phyloP scores from a whole-genome alignment of 768 basidiomycete species.

The Hygrophoropsis aurantiaca region DNA sequence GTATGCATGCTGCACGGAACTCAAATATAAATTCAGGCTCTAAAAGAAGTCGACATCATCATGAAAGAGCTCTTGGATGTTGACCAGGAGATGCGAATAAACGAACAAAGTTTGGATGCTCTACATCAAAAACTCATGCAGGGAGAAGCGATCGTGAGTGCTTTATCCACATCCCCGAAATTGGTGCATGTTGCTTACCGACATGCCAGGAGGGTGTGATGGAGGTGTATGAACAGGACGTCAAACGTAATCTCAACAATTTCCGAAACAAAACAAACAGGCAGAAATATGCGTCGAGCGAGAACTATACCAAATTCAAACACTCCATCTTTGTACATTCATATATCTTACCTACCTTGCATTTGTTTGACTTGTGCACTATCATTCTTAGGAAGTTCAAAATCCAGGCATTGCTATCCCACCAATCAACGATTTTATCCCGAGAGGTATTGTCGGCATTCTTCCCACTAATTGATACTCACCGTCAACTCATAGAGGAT shows the following conservation, averaged over 20 bases:
- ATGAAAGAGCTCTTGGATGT: conserved; percentile 74
- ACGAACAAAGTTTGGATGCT: conserved; percentile 52
- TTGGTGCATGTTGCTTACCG: conserved; percentile 3
- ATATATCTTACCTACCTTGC: not conserved
- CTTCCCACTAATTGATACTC: not conserved
- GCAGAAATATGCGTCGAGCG: conserved; percentile 72
- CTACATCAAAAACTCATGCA: conserved; percentile 56
- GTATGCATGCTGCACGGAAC: not conserved
- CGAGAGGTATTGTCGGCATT: conserved; percentile 62
- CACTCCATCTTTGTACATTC: conserved; percentile 64
- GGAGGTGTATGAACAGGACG: conserved; percentile 49
- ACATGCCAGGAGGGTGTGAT: conserved; percentile 49
- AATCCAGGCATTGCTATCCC: conserved; percentile 71
- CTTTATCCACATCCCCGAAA: not conserved
- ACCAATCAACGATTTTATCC: conserved; percentile 71
- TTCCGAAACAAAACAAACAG: conserved; percentile 66
- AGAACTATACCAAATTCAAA: conserved; percentile 61
- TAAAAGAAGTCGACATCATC: conserved; percentile 60
- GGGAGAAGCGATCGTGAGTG: conserved; percentile 61
- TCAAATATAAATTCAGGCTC: conserved; percentile 36
- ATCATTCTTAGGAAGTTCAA: conserved; percentile 54
- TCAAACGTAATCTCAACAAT: conserved; percentile 40
- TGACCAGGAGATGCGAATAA: conserved; percentile 55
- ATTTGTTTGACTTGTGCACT: not conserved
- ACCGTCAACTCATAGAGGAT: conserved; percentile 52